A percentile compares a stretch with the other conserved stretches of the same genome.
Evolutionary conservation across 2,329 filamentous ascomycete species (phyloP).

Genomic region (Hymenoscyphus infarciens): DNA sequence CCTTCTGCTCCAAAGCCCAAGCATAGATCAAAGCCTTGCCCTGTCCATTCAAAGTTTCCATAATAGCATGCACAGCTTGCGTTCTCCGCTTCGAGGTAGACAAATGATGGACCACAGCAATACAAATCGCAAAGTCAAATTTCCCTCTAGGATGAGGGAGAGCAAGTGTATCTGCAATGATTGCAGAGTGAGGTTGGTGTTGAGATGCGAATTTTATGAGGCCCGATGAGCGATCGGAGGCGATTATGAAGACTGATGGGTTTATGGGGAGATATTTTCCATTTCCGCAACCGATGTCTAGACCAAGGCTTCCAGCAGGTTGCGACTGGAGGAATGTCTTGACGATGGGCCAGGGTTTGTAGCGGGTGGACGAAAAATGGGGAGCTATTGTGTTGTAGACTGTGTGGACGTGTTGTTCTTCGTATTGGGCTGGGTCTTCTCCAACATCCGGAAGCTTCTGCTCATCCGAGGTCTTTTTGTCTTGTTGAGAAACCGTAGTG

Average conservation of each 20-base stretch:
- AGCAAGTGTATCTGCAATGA: slow-evolving; percentile 79
- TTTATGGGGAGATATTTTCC: slow-evolving; percentile 91
- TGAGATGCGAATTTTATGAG: slow-evolving; percentile 50
- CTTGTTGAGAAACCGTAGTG: not conserved
- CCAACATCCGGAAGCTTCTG: not conserved
- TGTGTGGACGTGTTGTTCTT: slow-evolving; percentile 81
- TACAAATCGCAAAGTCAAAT: slow-evolving; percentile 89
- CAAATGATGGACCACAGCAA: slow-evolving; percentile 92
- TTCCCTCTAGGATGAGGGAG: slow-evolving; percentile 67
- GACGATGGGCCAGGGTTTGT: slow-evolving; percentile 90
- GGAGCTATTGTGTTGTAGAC: slow-evolving; percentile 87
- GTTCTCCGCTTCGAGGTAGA: slow-evolving; percentile 71
- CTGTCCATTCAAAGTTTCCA: slow-evolving; percentile 57
- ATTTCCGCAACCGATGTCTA: slow-evolving; percentile 95
- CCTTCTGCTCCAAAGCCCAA: slow-evolving; percentile 91
- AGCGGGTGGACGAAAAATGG: slow-evolving; percentile 77
- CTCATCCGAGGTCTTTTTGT: not conserved
- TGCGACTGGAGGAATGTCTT: slow-evolving; percentile 69
- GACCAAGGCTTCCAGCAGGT: slow-evolving; percentile 68
- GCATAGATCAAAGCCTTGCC: slow-evolving; percentile 82
- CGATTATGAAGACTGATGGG: slow-evolving; percentile 71
- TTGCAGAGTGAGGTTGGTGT: slow-evolving; percentile 55
- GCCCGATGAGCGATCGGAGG: slow-evolving; percentile 72
- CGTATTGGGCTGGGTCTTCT: slow-evolving; percentile 55
- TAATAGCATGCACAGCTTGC: slow-evolving; percentile 66